These are phyloP conservation scores for Parachaetomium inaequale DNA, from an alignment of 495 filamentous ascomycete species.

Conservation along the genomic window DNA sequence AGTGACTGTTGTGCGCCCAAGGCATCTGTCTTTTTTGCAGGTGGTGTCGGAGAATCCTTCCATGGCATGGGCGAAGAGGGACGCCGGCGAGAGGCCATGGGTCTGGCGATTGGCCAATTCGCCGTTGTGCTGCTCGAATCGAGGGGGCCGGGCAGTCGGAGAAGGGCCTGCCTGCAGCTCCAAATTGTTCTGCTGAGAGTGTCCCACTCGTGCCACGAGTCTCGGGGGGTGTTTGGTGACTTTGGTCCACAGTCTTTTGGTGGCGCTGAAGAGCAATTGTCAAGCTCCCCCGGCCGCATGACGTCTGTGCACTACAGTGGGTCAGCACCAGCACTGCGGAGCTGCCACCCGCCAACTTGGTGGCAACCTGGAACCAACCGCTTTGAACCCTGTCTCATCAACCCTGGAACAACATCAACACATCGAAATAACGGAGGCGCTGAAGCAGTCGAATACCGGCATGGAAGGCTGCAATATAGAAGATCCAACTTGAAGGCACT, in stretches of 20 bases:
- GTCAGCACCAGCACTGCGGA: neutral
- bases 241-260: neutral
- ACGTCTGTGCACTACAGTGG: neutral
- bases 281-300: neutral
- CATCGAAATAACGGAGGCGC: neutral
- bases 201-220: neutral
- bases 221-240: too few relatives aligned
- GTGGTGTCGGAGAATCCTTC: too few relatives aligned
- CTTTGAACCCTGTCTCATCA: neutral
- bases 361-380: neutral
- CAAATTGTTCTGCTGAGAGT: neutral
- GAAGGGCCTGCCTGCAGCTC: too few relatives aligned
- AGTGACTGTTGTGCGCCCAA: neutral
- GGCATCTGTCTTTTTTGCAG: neutral
- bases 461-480: conserved; percentile 17
- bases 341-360: neutral
- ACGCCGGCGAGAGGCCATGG: neutral
- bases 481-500: conserved; percentile 12
- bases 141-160: too few relatives aligned
- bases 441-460: neutral
- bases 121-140: too few relatives aligned
- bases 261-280: too few relatives aligned
- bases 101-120: neutral
- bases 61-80: too few relatives aligned
- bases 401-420: neutral